Base-by-base conservation (phyloP, 106 monocot species). In the Iris macrosiphon region DNA sequence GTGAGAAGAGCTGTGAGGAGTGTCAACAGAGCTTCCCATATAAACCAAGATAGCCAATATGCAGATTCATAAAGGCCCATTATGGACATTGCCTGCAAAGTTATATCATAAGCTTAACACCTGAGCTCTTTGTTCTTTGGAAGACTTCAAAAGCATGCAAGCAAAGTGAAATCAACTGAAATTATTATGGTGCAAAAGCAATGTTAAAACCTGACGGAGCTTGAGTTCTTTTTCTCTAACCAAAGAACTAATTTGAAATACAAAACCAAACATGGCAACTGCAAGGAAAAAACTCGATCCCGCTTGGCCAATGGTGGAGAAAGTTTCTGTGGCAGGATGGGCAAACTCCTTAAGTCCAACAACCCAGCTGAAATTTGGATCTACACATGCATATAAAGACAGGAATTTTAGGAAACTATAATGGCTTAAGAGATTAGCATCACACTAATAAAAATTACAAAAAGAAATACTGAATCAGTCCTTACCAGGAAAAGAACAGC, bases 41-140 rank as follows among this genome's bases (percentile, higher is more conserved):
- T 72, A 33, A 94, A 52, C 93, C 88, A 88, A 39, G 93, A 94
- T 12, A 94, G 49, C 93, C 88, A 94, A 51, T 81, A 94, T 0
- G 88, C 84, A 58, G 93, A 81, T 35, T 94, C 93, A 59, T 84
- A 88, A 20, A 94, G 84, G 11, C 93, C 93, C 88, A 94, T 94
- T 19, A 76, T 88, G 35, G 93, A 84, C 93, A 93, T 88, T 7
- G 84, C 88, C 88, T 92, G 74, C 44, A 73, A 58, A 31, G 22
- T 48, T 35, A 34, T n/a, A 52, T 26, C 28, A 63, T 7, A 52
- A 7, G 18, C 6, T 10, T 11, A 21, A 40, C 3, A 31, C 17
- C 56, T 14, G 55, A 53, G 24, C 62, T 24, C 11, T 27, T 38
- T 4, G 45, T 7, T 13, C 1, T 19, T 21, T 40, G 20, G 12